Evolutionary conservation across 768 basidiomycete genomes (phyloP), one percentile per base, ranked within the genome.

Genomic region (Podaxis sp.): DNA sequence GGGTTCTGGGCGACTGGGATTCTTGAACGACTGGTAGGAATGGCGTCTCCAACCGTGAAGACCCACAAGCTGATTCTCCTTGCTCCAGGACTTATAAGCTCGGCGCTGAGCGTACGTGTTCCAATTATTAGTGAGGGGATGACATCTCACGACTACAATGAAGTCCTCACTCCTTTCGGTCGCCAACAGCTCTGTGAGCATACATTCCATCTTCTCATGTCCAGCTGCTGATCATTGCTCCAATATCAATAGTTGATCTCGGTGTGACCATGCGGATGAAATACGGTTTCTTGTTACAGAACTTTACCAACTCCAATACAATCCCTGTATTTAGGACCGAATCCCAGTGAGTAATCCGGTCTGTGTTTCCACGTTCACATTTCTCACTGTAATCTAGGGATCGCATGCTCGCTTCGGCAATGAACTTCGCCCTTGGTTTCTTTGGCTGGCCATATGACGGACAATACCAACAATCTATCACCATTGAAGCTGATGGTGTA

Each of bases 141-240:
- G 41, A 43, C 7, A 15, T 47, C 43, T 65, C 37, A 55, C 37
- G 51, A 11, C 47, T 50, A 64, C 17, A 65, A 37, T 37, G 12
- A 63, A 91, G 88, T 92, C 36, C 76, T 96, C 63, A 94, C 94
- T n/a, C 92, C 94, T 0, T 96, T 96, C 64, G 94, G 94, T 52
- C 79, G 94, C 53, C 86, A 91, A 67, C 94, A 97, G 66, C 75
- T 95, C 3, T 96, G 88, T 90, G 62, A 61, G 87, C 76, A 11
- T 33, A 7, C 11, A 37, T 22, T 36, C 22, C 3, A 40, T 8
- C 24, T 11, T 6, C 8, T 36, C 15, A 40, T 24, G 11, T 57
- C 46, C 57, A 5, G 41, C 19, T 15, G 47, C 50, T 47, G 3
- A 5, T 59, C 43, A 2, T 33, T 27, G 29, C n/a, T 29, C 43